Evolutionary conservation across 805 yeast species (phyloP).

Genomic region (Ogataea nonfermentans): DNA sequence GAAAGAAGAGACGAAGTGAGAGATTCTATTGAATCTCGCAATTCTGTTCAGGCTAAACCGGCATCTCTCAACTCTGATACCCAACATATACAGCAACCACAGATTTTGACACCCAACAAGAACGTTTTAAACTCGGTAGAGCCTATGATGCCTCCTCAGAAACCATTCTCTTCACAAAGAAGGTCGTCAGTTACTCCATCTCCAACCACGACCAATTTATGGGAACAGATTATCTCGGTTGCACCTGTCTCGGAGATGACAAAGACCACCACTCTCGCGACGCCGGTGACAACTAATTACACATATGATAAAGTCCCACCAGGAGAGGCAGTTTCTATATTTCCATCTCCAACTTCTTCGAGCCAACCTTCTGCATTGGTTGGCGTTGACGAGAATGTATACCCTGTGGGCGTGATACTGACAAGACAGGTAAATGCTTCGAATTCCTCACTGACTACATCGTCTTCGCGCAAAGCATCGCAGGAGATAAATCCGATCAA

Average conservation of each 20-base stretch:
- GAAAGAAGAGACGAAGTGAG: constrained; percentile 9
- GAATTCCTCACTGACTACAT: constrained; percentile 18
- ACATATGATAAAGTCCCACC: constrained; percentile 2
- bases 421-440: constrained; percentile 16
- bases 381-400: constrained; percentile 15
- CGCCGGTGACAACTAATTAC: constrained; percentile 5
- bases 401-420: constrained; percentile 9
- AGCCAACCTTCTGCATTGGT: constrained; percentile 8
- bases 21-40: constrained; percentile 7
- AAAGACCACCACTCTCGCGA: constrained; percentile 7
- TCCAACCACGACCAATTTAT: constrained; percentile 20
- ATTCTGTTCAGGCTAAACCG: constrained; percentile 1
- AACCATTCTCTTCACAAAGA: constrained; percentile 20
- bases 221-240: constrained; percentile 21
- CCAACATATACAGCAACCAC: constrained; percentile 7
- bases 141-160: constrained; percentile 21
- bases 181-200: constrained; percentile 16
- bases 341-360: constrained; percentile 12
- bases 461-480: constrained; percentile 22
- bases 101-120: constrained; percentile 22
- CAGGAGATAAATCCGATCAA: constrained; percentile 29
- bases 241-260: constrained; percentile 9
- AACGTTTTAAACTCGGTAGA: constrained; percentile 23
- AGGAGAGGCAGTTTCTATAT: constrained; percentile 8
- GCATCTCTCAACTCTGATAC: constrained; percentile 3